Evolutionary conservation across 2,329 filamentous ascomycete genomes (phyloP).

Genomic region (Myriosclerotinia curreyana): DNA sequence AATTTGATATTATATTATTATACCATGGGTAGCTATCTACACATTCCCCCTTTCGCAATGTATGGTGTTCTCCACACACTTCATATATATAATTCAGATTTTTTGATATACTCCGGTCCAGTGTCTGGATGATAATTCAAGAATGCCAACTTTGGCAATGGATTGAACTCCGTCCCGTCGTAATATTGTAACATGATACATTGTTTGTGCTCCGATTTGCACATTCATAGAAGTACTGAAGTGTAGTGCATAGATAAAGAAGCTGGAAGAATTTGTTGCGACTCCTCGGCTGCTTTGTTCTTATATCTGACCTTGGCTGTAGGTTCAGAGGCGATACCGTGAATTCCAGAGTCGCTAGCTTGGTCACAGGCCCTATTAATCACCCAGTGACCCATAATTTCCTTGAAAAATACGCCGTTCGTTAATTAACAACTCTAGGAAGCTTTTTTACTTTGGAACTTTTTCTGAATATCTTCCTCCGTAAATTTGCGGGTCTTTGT

Average conservation of each 20-base stretch:
- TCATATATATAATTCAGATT: neutral
- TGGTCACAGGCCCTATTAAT: neutral
- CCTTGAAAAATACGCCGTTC: neutral
- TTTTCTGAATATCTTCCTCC: constrained; percentile 60
- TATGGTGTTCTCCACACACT: neutral
- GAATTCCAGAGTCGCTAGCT: neutral
- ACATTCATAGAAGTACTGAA: neutral
- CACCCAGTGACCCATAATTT: neutral
- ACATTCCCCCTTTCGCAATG: neutral
- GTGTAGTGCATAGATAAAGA: neutral
- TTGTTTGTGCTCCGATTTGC: neutral
- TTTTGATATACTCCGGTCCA: neutral
- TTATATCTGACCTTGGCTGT: neutral
- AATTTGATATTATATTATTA: constrained; percentile 1
- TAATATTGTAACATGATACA: neutral
- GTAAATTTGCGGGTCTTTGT: constrained; percentile 63
- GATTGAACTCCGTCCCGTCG: neutral
- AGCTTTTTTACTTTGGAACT: constrained; percentile 42
- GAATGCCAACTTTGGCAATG: constrained; percentile 1
- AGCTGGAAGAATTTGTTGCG: neutral
- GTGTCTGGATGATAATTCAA: neutral
- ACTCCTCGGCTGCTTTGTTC: neutral
- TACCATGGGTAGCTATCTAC: constrained; percentile 7
- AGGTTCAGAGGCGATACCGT: neutral
- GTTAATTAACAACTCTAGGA: neutral